Conservation (phyloP, 1,284 basidiomycete species). For the Apiotrichum sp. region DNA sequence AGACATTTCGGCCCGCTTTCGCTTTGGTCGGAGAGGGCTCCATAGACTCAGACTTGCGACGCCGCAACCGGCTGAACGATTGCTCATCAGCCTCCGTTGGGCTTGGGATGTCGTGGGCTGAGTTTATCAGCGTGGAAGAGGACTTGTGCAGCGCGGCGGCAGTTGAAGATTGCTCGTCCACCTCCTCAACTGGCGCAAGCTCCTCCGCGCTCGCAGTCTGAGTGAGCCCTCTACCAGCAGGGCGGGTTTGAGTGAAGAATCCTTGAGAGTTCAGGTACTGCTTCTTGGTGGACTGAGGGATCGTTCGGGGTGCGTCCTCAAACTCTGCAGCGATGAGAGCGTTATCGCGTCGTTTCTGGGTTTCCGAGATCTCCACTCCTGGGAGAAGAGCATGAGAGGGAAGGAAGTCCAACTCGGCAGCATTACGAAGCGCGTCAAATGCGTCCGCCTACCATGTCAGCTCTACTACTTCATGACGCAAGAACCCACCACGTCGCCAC, state of each 20-base stretch:
- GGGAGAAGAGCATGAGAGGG: conserved; percentile 30
- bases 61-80: conserved; percentile 16
- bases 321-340: conserved; percentile 34
- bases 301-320: conserved; percentile 21
- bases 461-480: background rate
- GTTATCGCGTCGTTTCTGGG: conserved; percentile 37
- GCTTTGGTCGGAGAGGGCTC: background rate
- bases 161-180: background rate
- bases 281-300: conserved; percentile 14
- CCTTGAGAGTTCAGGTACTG: conserved; percentile 39
- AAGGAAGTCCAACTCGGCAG: conserved; percentile 14
- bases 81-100: conserved; percentile 10
- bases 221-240: conserved; percentile 8
- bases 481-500: background rate
- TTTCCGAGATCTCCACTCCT: conserved; percentile 29
- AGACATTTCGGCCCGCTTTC: conserved; percentile 6
- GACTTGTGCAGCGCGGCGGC: background rate
- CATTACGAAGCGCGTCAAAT: conserved; percentile 27
- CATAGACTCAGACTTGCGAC: conserved; percentile 4
- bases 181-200: background rate
- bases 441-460: conserved; percentile 18
- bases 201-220: background rate
- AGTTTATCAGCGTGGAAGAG: conserved; percentile 1
- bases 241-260: conserved; percentile 42
- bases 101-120: background rate